A percentile compares a stretch with the other conserved stretches of the same genome.
Conservation (phyloP, 345 rosid species). For the Camelina sativa region DNA sequence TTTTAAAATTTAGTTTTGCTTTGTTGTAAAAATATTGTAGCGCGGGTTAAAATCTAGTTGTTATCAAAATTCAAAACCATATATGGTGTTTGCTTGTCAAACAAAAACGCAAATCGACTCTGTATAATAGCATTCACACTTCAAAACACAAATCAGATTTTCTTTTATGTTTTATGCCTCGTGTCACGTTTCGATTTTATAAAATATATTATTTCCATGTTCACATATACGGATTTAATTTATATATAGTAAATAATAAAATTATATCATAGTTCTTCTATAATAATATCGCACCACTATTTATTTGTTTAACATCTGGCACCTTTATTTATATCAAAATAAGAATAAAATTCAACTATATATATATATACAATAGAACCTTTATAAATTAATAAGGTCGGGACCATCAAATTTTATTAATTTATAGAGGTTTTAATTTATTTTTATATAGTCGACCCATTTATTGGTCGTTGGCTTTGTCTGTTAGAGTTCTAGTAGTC, state of each 20-base stretch:
- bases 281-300: background rate
- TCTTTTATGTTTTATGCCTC: constrained; percentile 10
- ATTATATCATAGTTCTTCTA: background rate
- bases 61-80: background rate
- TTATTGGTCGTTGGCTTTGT: background rate
- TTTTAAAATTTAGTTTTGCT: too few species aligned
- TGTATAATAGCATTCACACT: background rate
- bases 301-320: background rate
- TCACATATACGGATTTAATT: background rate
- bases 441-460: background rate
- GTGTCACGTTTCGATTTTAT: background rate
- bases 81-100: background rate
- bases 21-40: too few species aligned
- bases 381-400: too few species aligned
- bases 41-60: too few species aligned
- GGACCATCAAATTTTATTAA: too few species aligned
- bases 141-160: background rate
- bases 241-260: background rate
- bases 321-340: background rate
- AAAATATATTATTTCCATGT: too few species aligned
- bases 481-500: background rate
- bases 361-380: too few species aligned
- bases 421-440: too few species aligned
- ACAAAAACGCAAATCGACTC: background rate
- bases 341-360: background rate